Percentiles rank a stretch among this genome's conserved stretches.
Evolutionary conservation across 2,329 filamentous ascomycete species (phyloP).

Genomic region (Arthrinium phaeospermum): DNA sequence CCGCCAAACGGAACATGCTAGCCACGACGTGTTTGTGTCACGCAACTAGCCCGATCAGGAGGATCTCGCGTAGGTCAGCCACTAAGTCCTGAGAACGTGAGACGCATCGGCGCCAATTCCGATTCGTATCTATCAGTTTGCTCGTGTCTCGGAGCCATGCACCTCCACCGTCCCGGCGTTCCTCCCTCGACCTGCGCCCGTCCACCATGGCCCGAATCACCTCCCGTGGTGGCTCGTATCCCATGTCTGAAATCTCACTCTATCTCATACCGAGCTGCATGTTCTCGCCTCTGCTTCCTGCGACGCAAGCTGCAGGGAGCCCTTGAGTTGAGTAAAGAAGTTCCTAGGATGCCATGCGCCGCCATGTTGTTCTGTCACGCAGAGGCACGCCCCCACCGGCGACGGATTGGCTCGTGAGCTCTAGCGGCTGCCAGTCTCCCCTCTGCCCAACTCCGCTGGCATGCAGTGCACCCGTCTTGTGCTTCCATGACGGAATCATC

Average conservation of each 20-base stretch:
- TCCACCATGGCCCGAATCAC: neutral
- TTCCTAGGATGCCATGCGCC: neutral
- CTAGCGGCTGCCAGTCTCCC: neutral
- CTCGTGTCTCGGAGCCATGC: conserved; percentile 3
- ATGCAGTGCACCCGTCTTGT: neutral
- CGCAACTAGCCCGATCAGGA: neutral
- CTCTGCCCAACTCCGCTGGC: neutral
- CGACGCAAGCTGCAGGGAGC: neutral
- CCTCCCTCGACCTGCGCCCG: neutral
- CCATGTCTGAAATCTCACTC: neutral
- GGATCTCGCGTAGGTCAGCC: neutral
- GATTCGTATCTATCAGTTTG: neutral
- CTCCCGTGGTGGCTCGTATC: neutral
- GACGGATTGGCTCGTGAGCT: neutral
- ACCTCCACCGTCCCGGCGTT: neutral
- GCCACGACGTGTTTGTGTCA: neutral
- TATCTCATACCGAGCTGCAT: neutral
- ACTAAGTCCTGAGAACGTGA: neutral
- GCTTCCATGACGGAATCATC: neutral
- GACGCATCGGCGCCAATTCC: neutral
- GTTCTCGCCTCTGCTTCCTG: neutral
- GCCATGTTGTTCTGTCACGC: neutral
- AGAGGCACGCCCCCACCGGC: too few relatives aligned
- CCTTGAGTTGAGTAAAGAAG: neutral
- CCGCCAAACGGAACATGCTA: neutral